phyloP scores from a whole-genome alignment of 768 basidiomycete species.

The Phlebiopsis flavidoalba region DNA sequence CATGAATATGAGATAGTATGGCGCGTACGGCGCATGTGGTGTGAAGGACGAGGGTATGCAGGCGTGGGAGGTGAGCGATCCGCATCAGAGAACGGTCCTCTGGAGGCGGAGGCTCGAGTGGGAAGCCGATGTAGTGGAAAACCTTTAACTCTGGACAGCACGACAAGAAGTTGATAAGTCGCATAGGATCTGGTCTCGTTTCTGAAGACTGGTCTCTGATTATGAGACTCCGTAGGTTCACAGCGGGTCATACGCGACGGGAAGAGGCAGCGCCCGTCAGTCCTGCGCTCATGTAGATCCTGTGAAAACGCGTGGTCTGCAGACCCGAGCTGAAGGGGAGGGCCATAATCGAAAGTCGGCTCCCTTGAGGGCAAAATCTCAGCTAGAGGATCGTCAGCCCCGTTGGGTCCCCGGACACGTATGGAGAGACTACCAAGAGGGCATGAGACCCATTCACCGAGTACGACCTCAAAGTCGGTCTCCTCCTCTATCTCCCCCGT shows the following conservation, averaged over 20 bases:
- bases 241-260: conserved; percentile 36
- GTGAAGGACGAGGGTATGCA: conserved; percentile 53
- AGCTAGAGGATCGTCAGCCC: neutral
- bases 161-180: conserved; percentile 55
- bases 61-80: conserved; percentile 48
- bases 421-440: conserved; percentile 5
- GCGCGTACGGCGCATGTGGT: conserved; percentile 59
- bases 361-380: conserved; percentile 4
- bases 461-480: neutral
- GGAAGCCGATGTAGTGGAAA: conserved; percentile 52
- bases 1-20: conserved; percentile 58
- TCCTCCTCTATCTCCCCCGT: conserved; percentile 29
- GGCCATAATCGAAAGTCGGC: conserved; percentile 4
- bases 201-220: conserved; percentile 46
- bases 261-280: conserved; percentile 46
- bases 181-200: conserved; percentile 37
- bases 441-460: conserved; percentile 10
- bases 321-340: conserved; percentile 13
- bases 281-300: conserved; percentile 43
- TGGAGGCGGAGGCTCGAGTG: conserved; percentile 36
- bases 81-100: conserved; percentile 24
- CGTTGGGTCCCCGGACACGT: neutral
- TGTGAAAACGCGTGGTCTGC: conserved; percentile 9
- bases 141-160: conserved; percentile 58
- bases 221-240: conserved; percentile 52